Evolutionary conservation across 2,329 filamentous ascomycete species (phyloP).

Genomic region (Aureobasidium sp.): DNA sequence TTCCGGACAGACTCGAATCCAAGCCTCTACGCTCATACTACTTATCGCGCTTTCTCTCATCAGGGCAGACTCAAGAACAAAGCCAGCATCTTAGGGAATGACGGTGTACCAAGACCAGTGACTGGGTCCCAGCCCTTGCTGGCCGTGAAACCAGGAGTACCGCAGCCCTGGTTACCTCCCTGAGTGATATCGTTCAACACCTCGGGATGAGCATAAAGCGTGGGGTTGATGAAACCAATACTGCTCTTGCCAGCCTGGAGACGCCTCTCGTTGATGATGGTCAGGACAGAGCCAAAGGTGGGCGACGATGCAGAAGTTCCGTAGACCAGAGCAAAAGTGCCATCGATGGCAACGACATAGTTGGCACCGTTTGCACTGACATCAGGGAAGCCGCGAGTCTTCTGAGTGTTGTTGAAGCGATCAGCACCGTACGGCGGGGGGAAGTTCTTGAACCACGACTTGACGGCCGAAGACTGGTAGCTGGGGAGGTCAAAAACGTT

Average conservation of each 20-base stretch:
- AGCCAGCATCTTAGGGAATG: conserved; percentile 26
- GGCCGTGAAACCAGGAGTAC: conserved; percentile 27
- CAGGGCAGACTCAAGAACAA: conserved; percentile 24
- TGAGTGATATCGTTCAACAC: conserved; percentile 35
- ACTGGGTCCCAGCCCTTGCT: conserved; percentile 32
- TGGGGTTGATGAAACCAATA: conserved; percentile 38
- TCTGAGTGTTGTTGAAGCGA: conserved; percentile 42
- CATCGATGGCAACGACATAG: conserved; percentile 35
- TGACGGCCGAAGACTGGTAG: conserved; percentile 41
- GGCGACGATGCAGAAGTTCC: conserved; percentile 49
- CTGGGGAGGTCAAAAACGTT: conserved; percentile 43
- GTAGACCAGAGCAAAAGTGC: conserved; percentile 37
- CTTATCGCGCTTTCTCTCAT: not conserved
- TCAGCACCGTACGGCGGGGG: conserved; percentile 38
- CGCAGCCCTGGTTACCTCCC: conserved; percentile 36
- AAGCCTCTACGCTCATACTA: not conserved
- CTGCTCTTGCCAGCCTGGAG: conserved; percentile 30
- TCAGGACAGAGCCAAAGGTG: conserved; percentile 43
- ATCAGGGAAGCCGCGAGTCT: conserved; percentile 44
- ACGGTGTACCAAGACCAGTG: conserved; percentile 27
- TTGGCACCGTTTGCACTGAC: conserved; percentile 23
- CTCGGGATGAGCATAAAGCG: conserved; percentile 38
- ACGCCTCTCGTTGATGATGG: conserved; percentile 39
- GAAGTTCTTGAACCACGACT: conserved; percentile 35
- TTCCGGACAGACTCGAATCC: too few species aligned